Percentiles rank a stretch among this genome's conserved stretches.
These are phyloP conservation scores for Myxozyma neglecta DNA, from an alignment of 805 yeast species.

Conservation along the genomic window DNA sequence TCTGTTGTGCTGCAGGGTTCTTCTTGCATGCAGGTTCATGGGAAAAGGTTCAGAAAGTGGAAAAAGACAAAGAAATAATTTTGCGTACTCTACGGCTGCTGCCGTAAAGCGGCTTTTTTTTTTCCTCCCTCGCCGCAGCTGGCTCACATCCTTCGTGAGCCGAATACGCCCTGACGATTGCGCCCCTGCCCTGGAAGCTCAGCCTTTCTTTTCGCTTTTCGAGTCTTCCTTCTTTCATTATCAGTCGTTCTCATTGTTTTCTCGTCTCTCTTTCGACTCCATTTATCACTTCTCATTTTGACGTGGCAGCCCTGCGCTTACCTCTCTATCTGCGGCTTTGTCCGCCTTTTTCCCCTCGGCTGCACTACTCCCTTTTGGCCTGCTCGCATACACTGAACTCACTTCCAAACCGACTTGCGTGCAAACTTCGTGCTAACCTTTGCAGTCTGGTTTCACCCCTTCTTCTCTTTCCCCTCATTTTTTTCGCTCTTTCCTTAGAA, in stretches of 20 bases:
- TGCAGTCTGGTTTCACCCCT: neutral
- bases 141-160: conserved; percentile 7
- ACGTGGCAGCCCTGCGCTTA: neutral
- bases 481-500: neutral
- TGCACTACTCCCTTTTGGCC: neutral
- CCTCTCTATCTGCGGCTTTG: neutral
- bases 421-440: neutral
- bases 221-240: neutral
- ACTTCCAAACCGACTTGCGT: neutral
- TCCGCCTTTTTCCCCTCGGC: neutral
- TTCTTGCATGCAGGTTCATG: no score
- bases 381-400: neutral
- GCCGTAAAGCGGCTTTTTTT: neutral
- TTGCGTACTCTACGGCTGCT: no score
- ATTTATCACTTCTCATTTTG: neutral
- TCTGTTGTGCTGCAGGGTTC: no score
- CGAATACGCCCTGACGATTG: conserved; percentile 2
- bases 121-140: conserved; percentile 3
- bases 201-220: neutral
- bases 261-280: neutral
- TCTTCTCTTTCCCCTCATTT: neutral
- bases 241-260: neutral
- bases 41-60: no score
- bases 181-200: conserved; percentile 10
- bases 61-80: no score